Base-by-base conservation (phyloP, 2,329 filamentous ascomycete species). In the Dactylellina leptospora region DNA sequence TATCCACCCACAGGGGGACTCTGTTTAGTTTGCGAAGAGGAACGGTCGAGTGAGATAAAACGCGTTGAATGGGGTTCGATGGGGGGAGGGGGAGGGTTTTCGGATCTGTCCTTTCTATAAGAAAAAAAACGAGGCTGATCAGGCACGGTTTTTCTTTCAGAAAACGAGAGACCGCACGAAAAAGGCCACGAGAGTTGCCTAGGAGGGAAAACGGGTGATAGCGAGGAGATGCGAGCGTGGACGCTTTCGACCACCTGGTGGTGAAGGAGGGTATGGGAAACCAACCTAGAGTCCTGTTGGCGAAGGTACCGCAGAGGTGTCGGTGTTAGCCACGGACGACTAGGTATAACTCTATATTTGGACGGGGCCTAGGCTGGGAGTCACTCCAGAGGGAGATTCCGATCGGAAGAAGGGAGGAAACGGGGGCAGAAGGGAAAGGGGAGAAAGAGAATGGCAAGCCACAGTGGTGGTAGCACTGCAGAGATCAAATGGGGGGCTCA, bases 61-160 rank as follows among this genome's bases (percentile, higher is more conserved):
- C 66, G 66, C 66, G 66, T 71, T 71, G 51, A 25, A 71, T 62
- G 56, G 23, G 30, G 50, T 40, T 42, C 11, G 56, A 44, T 55
- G 55, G 58, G 63, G 63, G 42, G 51, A 63, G 42, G 51, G 50
- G 51, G 66, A 58, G 58, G n/a, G 58, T 30, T 56, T 63, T 71
- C 66, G 66, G 66, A 71, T 71, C 66, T 71, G 66, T 62, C 66
- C 66, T 71, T 62, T 63, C 58, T 71, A 71, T 62, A 63, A 27
- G 20, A 42, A 69, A 60, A 51, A 56, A 53, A 48, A 38, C 56
- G 51, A 66, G 58, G 66, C 58, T 71, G 66, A 63, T 71, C 51
- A 71, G 66, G 50, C 58, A 58, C 44, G 16, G 44, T 30, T 9
- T 20, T 44, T n/a, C 20, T 44, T 44, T 44, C n/a, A 8, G 23